Conservation (phyloP, 495 filamentous ascomycete species). For the Darksidea phi region DNA sequence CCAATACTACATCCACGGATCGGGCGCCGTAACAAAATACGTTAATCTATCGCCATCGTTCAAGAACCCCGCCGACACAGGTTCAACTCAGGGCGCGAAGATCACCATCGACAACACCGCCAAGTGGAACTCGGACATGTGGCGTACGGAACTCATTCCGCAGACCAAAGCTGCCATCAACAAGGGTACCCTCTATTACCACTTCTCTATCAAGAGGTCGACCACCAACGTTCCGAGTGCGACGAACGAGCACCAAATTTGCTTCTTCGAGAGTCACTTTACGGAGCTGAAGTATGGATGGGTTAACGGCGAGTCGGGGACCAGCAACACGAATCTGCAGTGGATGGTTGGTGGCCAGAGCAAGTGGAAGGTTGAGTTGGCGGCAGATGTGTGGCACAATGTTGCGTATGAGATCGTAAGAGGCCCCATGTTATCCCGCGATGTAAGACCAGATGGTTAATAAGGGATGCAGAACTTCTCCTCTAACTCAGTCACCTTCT, state of each 20-base stretch:
- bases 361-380: conserved; percentile 54
- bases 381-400: conserved; percentile 67
- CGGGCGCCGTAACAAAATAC: conserved; percentile 54
- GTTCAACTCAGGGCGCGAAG: conserved; percentile 63
- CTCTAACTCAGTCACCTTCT: conserved; percentile 61
- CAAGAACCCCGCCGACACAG: conserved; percentile 67
- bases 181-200: conserved; percentile 63
- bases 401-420: conserved; percentile 55
- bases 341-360: conserved; percentile 55
- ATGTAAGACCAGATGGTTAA: neutral
- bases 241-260: conserved; percentile 69
- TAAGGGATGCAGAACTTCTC: conserved; percentile 51
- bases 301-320: conserved; percentile 58
- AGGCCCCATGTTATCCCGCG: neutral
- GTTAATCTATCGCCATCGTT: conserved; percentile 53
- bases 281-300: conserved; percentile 73
- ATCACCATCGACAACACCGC: conserved; percentile 61
- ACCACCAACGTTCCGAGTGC: conserved; percentile 59
- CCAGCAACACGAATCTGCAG: conserved; percentile 52
- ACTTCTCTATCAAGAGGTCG: conserved; percentile 64
- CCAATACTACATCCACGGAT: conserved; percentile 73
- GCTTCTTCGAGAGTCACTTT: conserved; percentile 75
- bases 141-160: conserved; percentile 64
- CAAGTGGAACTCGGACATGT: conserved; percentile 46
- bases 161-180: conserved; percentile 65